phyloP scores from a whole-genome alignment of 148 eudicot genomes.

The Amaranthus palmeri region DNA sequence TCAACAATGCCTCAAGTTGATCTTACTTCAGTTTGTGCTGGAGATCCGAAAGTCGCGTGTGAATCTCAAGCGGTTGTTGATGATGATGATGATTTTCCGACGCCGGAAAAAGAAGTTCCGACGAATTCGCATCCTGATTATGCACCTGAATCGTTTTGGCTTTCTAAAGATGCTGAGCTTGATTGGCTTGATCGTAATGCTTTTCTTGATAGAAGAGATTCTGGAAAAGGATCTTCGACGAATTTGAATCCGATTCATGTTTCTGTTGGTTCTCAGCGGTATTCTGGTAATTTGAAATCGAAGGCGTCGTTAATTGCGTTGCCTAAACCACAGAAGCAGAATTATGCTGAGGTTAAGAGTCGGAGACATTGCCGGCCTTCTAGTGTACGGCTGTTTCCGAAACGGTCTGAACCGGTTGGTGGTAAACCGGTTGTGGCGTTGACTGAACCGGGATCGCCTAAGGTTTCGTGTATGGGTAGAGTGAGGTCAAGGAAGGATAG shows the following conservation, averaged over 20 bases:
- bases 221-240: conserved; percentile 48
- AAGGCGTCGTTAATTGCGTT: conserved; percentile 41
- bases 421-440: conserved; percentile 32
- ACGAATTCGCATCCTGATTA: conserved; percentile 21
- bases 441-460: conserved; percentile 74
- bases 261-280: conserved; percentile 48
- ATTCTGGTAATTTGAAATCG: conserved; percentile 26
- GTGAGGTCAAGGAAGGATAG: conserved; percentile 57
- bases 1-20: conserved; percentile 55
- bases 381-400: conserved; percentile 54
- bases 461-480: conserved; percentile 86
- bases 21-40: conserved; percentile 38
- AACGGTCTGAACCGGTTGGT: conserved; percentile 31
- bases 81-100: background rate
- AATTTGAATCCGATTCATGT: conserved; percentile 21
- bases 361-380: conserved; percentile 33
- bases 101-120: too few relatives aligned
- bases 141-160: conserved; percentile 82
- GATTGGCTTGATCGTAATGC: conserved; percentile 90
- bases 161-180: conserved; percentile 69
- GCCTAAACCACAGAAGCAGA: conserved; percentile 61
- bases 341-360: conserved; percentile 35
- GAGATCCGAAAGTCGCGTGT: conserved; percentile 51
- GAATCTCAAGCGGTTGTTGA: conserved; percentile 28
- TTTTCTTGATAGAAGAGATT: conserved; percentile 66